These are phyloP conservation scores for Citrus hindsii DNA, from an alignment of 345 rosid species.

Conservation along the genomic window DNA sequence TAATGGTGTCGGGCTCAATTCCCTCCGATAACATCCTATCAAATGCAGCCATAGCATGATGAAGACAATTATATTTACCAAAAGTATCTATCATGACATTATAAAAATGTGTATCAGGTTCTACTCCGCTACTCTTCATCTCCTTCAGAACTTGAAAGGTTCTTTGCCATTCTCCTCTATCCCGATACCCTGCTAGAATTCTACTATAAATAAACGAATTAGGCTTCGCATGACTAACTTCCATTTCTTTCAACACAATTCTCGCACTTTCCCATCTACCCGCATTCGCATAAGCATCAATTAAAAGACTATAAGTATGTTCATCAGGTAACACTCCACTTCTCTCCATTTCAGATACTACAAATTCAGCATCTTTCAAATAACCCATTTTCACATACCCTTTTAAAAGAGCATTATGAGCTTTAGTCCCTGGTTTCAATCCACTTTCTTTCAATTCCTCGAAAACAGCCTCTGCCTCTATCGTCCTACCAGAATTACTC, in stretches of 20 bases:
- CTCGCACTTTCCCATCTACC: conserved; percentile 97
- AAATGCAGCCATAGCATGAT: conserved; percentile 83
- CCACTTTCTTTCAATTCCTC: conserved; percentile 88
- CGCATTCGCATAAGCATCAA: conserved; percentile 85
- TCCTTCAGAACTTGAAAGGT: conserved; percentile 88
- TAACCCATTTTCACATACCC: conserved; percentile 78
- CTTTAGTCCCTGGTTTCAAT: conserved; percentile 65
- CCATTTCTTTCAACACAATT: conserved; percentile 92
- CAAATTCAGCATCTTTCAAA: conserved; percentile 68
- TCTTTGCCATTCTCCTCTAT: conserved; percentile 94
- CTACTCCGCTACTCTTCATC: conserved; percentile 80
- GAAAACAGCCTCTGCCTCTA: conserved; percentile 91
- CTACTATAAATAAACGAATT: conserved; percentile 79
- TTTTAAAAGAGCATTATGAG: conserved; percentile 82
- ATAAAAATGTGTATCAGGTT: conserved; percentile 81
- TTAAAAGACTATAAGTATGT: conserved; percentile 73
- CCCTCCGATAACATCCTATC: conserved; percentile 79
- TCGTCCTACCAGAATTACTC: conserved; percentile 58
- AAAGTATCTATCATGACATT: conserved; percentile 95
- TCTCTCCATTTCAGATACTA: conserved; percentile 89
- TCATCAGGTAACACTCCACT: conserved; percentile 84
- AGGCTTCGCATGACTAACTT: conserved; percentile 63
- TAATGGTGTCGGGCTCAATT: conserved; percentile 73
- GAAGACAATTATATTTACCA: conserved; percentile 87
- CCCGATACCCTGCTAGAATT: conserved; percentile 74